Percentiles rank a stretch among this genome's conserved stretches.
Evolutionary conservation across 2,329 filamentous ascomycete genomes (phyloP).

Genomic region (Laburnicola sp.): DNA sequence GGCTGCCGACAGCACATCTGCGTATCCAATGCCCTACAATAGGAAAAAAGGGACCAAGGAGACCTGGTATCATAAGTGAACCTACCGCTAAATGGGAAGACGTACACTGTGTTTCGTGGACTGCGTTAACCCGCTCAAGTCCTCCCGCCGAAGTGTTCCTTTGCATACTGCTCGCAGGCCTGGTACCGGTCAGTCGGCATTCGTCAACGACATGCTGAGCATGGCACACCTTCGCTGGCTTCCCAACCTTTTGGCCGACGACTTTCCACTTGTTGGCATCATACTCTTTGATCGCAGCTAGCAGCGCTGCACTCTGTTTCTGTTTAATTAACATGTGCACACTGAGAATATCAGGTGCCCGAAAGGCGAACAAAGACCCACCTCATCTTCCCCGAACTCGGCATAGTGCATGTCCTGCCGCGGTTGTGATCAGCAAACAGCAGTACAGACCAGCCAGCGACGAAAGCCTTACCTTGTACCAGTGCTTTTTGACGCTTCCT

Average conservation of each 20-base stretch:
- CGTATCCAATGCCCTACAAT: constrained; percentile 35
- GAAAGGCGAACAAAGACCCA: constrained; percentile 47
- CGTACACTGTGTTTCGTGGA: constrained; percentile 47
- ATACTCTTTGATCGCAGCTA: constrained; percentile 97
- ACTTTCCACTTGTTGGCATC: constrained; percentile 99
- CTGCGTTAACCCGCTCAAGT: constrained; percentile 43
- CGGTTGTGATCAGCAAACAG: constrained; percentile 27
- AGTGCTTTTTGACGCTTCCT: constrained; percentile 98
- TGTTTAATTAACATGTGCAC: constrained; percentile 28
- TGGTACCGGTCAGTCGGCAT: constrained; percentile 42
- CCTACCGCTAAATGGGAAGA: constrained; percentile 35
- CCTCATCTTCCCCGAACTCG: constrained; percentile 96
- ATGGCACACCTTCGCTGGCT: constrained; percentile 80
- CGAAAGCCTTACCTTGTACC: constrained; percentile 78
- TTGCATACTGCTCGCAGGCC: constrained; percentile 91
- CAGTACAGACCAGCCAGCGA: constrained; percentile 15
- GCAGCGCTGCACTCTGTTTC: constrained; percentile 71
- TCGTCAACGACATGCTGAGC: constrained; percentile 4
- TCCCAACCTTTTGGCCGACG: constrained; percentile 94
- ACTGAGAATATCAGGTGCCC: constrained; percentile 10
- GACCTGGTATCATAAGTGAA: constrained; percentile 46
- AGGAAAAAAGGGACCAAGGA: constrained; percentile 20
- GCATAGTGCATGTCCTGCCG: constrained; percentile 96
- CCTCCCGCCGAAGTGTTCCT: constrained; percentile 79
- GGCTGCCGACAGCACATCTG: constrained; percentile 34